Evolutionary conservation across 192 early-diverging fungal species (phyloP).

Genomic region (Coemansia sp.): DNA sequence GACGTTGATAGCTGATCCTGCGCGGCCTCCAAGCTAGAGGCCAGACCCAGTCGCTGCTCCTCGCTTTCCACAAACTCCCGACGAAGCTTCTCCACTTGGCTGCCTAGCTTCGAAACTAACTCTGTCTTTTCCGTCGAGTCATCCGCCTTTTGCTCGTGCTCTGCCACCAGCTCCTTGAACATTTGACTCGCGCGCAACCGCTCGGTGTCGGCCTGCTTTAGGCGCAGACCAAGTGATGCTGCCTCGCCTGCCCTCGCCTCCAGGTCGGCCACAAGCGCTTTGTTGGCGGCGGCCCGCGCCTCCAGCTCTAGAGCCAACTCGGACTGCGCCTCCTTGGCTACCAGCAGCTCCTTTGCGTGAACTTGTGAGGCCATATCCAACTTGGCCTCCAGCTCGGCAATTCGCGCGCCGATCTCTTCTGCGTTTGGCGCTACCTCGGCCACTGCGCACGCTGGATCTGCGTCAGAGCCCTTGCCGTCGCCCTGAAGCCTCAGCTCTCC

Average conservation of each 20-base stretch:
- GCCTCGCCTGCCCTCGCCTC: slow-evolving; percentile 14
- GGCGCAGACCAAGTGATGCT: slow-evolving; percentile 9
- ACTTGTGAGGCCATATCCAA: slow-evolving; percentile 1
- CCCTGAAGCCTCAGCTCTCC: slow-evolving; percentile 14
- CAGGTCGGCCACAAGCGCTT: slow-evolving; percentile 18
- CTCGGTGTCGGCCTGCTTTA: slow-evolving; percentile 19
- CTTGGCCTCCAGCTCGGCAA: slow-evolving; percentile 17
- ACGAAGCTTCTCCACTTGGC: slow-evolving; percentile 31
- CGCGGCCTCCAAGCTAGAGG: slow-evolving; percentile 6
- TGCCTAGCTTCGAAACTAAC: slow-evolving; percentile 3
- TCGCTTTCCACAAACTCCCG: slow-evolving; percentile 22
- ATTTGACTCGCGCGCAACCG: slow-evolving; percentile 12
- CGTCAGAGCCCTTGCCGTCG: background rate
- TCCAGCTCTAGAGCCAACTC: slow-evolving; percentile 11
- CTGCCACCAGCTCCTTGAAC: slow-evolving; percentile 22
- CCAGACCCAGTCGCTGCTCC: slow-evolving; percentile 6
- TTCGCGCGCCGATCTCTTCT: background rate
- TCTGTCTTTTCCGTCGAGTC: slow-evolving; percentile 15
- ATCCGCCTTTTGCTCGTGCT: slow-evolving; percentile 16
- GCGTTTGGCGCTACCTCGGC: background rate
- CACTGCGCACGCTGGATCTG: background rate
- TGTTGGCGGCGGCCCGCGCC: background rate
- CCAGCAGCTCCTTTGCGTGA: slow-evolving; percentile 7
- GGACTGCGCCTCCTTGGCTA: background rate
- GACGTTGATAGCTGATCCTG: slow-evolving; percentile 9